These are phyloP conservation scores for Metarhizium rileyi DNA, from an alignment of 2,329 filamentous ascomycete genomes.

Conservation along the genomic window DNA sequence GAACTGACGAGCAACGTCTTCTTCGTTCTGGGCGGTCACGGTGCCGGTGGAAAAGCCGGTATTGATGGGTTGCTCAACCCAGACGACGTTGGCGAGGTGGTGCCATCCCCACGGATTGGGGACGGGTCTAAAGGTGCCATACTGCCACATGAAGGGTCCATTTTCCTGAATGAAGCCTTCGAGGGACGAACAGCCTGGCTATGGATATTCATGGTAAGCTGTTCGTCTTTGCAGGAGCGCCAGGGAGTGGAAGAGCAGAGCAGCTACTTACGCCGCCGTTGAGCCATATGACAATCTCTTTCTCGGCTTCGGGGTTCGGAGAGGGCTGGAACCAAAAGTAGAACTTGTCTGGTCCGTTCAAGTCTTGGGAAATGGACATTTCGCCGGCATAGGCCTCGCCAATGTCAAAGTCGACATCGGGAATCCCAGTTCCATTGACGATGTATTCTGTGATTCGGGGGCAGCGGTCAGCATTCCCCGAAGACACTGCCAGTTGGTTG, in stretches of 20 bases:
- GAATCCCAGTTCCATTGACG: constrained; percentile 50
- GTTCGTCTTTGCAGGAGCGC: background rate
- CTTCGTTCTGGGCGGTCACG: constrained; percentile 53
- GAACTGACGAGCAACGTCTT: constrained; percentile 60
- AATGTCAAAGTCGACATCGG: constrained; percentile 55
- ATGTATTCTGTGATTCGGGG: constrained; percentile 33
- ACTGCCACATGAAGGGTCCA: constrained; percentile 62
- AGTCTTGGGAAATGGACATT: constrained; percentile 38
- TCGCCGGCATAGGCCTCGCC: constrained; percentile 48
- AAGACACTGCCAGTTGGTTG: background rate
- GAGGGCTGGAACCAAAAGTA: constrained; percentile 48
- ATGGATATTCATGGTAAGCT: background rate
- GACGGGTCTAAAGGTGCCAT: constrained; percentile 57
- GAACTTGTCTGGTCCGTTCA: constrained; percentile 25
- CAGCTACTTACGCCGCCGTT: constrained; percentile 37
- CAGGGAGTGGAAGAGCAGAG: background rate
- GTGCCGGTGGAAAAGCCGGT: constrained; percentile 62
- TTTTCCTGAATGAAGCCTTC: constrained; percentile 68
- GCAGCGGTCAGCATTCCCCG: background rate
- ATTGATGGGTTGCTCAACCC: constrained; percentile 58
- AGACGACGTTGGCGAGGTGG: constrained; percentile 43
- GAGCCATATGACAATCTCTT: constrained; percentile 55
- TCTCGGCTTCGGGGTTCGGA: constrained; percentile 29
- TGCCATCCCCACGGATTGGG: constrained; percentile 62
- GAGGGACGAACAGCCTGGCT: constrained; percentile 48